Evolutionary conservation across 208 protist species (phyloP).

Genomic region (Acanthamoeba lenticulata): DNA sequence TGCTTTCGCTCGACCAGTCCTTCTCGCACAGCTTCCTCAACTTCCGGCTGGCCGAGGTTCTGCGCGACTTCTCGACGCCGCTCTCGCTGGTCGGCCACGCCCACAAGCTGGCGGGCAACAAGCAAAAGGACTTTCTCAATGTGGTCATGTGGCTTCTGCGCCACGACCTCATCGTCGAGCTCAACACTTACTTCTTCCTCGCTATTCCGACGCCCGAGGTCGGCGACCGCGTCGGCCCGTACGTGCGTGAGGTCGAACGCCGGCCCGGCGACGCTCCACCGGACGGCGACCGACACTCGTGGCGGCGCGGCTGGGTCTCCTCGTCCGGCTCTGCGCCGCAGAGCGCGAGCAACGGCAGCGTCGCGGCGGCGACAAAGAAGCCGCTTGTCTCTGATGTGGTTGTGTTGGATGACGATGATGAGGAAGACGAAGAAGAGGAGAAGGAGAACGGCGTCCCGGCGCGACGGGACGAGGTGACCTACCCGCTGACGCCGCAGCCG

Average conservation of each 20-base stretch:
- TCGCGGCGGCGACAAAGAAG: not conserved
- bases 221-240: no score
- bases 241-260: not conserved
- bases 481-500: not conserved
- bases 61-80: conserved; percentile 28
- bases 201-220: not conserved
- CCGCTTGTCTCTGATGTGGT: not conserved
- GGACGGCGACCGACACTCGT: no score
- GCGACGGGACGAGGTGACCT: not conserved
- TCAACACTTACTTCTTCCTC: conserved; percentile 55
- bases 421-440: no score
- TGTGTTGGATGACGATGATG: not conserved
- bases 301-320: no score
- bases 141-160: conserved; percentile 56
- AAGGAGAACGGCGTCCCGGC: no score
- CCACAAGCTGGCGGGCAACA: not conserved
- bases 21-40: conserved; percentile 38
- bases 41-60: conserved; percentile 44
- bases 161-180: conserved; percentile 32
- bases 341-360: not conserved
- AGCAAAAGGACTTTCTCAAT: conserved; percentile 36
- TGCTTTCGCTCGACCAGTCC: conserved; percentile 7
- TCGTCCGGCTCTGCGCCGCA: no score
- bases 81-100: not conserved
- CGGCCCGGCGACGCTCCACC: no score